Conservation (phyloP, 139 green algal genomes). For the Chlorella sp. region DNA sequence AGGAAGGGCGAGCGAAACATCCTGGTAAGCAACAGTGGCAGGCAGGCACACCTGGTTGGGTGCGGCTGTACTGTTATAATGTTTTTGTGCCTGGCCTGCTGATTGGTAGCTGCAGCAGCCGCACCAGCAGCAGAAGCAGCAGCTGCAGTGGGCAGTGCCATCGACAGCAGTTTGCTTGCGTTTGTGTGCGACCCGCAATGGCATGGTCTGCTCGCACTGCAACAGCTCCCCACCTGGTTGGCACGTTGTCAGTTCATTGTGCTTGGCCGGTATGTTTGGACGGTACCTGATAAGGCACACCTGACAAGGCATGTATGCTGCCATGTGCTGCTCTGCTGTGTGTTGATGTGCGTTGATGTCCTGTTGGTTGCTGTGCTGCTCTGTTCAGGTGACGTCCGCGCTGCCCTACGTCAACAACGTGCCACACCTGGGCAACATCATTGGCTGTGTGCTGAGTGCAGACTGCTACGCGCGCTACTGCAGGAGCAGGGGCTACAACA, state of each 20-base stretch:
- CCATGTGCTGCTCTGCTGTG: no score
- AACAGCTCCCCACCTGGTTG: no score
- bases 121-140: no score
- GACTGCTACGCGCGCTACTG: constrained; percentile 90
- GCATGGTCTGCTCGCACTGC: not conserved
- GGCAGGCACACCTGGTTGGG: not conserved
- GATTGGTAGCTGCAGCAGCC: no score
- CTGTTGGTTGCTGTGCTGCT: no score
- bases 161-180: not conserved
- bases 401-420: constrained; percentile 99
- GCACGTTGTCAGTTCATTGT: no score
- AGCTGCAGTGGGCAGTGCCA: not conserved
- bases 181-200: not conserved
- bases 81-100: not conserved
- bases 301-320: no score
- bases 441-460: constrained; percentile 90
- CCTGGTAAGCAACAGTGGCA: constrained; percentile 22
- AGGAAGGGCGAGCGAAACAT: constrained; percentile 43
- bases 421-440: constrained; percentile 98
- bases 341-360: not conserved
- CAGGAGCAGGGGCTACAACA: constrained; percentile 81
- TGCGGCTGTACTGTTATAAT: not conserved
- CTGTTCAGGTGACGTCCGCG: constrained; percentile 80
- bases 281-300: no score
- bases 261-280: no score